phyloP scores from a whole-genome alignment of 495 filamentous ascomycete genomes.

The Daldinia bambusicola region DNA sequence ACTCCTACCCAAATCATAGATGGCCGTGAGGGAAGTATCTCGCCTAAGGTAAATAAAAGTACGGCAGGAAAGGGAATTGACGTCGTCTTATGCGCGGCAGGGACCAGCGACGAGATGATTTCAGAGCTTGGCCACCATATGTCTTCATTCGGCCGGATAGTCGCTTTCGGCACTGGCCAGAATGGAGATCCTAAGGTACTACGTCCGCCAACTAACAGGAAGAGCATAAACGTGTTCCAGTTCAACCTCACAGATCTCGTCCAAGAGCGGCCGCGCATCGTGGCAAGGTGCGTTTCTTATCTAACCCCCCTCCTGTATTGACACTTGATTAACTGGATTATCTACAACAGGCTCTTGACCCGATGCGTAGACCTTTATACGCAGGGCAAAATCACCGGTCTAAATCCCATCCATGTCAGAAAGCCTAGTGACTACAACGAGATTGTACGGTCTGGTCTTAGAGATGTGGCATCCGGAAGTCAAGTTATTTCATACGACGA shows the following conservation, averaged over 20 bases:
- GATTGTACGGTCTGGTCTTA: background rate
- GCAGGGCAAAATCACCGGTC: background rate
- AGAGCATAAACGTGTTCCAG: background rate
- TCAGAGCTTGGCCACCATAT: background rate
- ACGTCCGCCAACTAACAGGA: background rate
- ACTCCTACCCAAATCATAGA: too few species aligned
- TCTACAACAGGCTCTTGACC: background rate
- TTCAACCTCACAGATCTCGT: background rate
- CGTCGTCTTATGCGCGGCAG: background rate
- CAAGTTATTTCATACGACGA: background rate
- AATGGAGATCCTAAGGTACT: background rate
- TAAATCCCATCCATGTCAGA: background rate
- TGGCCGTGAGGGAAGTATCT: background rate
- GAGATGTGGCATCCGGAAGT: background rate
- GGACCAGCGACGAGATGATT: background rate
- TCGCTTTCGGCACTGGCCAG: background rate
- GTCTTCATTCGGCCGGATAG: background rate
- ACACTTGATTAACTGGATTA: background rate
- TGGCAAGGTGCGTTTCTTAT: background rate
- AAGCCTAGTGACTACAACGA: background rate
- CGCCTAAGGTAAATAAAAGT: background rate
- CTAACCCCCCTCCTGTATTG: background rate
- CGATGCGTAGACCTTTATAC: conserved; percentile 1
- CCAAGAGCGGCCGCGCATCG: background rate
- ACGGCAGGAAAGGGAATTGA: background rate